Evolutionary conservation across 768 basidiomycete species (phyloP).

Genomic region (Pholiota conissans): DNA sequence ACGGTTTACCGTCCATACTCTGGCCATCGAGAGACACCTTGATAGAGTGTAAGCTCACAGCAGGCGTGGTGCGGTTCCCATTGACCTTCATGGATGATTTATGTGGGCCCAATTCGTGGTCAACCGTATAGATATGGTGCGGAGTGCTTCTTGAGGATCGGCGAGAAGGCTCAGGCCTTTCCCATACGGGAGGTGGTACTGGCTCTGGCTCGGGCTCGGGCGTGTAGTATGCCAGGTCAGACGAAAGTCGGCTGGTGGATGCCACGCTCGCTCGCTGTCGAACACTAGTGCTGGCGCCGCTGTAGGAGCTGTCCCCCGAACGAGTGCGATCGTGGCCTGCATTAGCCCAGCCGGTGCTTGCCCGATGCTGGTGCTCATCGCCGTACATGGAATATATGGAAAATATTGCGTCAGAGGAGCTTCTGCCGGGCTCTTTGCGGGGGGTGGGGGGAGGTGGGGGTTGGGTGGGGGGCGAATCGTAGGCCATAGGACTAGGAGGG

Average conservation of each 20-base stretch:
- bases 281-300: background rate
- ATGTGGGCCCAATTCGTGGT: background rate
- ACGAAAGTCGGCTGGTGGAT: slow-evolving; percentile 22
- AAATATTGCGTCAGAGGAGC: slow-evolving; percentile 73
- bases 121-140: slow-evolving; percentile 3
- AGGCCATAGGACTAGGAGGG: slow-evolving; percentile 30
- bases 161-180: background rate
- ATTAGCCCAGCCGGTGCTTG: slow-evolving; percentile 44
- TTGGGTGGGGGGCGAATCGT: slow-evolving; percentile 28
- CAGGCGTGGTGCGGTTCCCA: background rate
- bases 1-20: background rate
- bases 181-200: slow-evolving; percentile 14
- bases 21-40: background rate
- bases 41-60: background rate
- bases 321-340: slow-evolving; percentile 27
- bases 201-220: slow-evolving; percentile 17
- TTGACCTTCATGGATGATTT: background rate
- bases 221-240: slow-evolving; percentile 31
- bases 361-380: slow-evolving; percentile 41
- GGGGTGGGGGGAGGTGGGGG: slow-evolving; percentile 27
- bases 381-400: slow-evolving; percentile 90
- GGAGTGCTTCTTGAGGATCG: slow-evolving; percentile 8
- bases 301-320: slow-evolving; percentile 16
- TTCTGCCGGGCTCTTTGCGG: slow-evolving; percentile 23
- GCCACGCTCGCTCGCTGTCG: slow-evolving; percentile 19